Base-by-base conservation (phyloP, 805 yeast species). In the Teunomyces kruisii region DNA sequence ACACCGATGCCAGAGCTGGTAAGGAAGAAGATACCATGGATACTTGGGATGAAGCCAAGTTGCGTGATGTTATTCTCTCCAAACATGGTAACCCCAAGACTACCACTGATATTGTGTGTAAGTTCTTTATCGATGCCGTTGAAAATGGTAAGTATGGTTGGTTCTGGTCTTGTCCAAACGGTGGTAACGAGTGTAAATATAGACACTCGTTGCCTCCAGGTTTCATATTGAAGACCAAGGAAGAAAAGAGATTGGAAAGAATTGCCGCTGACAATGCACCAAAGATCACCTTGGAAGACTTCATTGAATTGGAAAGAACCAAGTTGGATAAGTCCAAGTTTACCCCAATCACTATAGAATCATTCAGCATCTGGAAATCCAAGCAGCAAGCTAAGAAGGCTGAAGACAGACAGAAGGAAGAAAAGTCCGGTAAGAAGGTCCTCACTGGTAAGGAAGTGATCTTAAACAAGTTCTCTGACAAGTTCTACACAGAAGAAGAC, bases 161-260 rank as follows among this genome's bases (percentile, higher is more conserved):
- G 99, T 91, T 94, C 69, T 94, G 99, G 99, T 76, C 79, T 15
- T 94, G 99, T 74, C 99, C 99, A 22, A 88, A 88, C 56, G 91
- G 92, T 32, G 97, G 96, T 53, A 81, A 86, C 49, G 85, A 81
- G 49, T 94, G 99, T 80, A 92, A 85, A 74, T 94, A 94, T 73
- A 84, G 81, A 67, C 99, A 94, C 68, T 86, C 97, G 7, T 76
- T 94, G 60, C 99, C 99, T 32, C 91, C 95, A 39, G 99, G 99
- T 1, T 95, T 90, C 67, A 95, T 88, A 47, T 79, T 94, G 70
- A 94, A 94, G 76, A 95, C 99, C 30, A 92, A 91, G 69, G 99
- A 94, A 64, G 97, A 94, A 66, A 86, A 88, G 76, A 79, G 90
- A 61, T 70, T 88, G 59, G 99, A 94, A 67, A 85, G 83, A 59